These are phyloP conservation scores for Thraustotheca clavata DNA, from an alignment of 352 stramenopile genomes.

Conservation along the genomic window DNA sequence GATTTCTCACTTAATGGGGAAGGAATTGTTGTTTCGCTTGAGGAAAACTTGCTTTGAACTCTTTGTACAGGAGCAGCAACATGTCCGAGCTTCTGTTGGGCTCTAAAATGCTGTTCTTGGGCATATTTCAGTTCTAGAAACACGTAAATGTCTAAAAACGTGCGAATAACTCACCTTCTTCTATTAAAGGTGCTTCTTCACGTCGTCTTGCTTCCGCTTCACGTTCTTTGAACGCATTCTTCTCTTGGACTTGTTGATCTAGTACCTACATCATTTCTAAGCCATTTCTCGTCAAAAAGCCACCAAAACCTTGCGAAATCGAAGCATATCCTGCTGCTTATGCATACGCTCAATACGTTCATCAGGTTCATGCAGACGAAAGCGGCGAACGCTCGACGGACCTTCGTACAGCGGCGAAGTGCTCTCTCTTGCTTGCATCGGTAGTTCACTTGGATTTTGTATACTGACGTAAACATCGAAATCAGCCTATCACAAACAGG, in stretches of 20 bases:
- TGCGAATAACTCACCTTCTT: neutral
- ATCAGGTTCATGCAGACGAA: slow-evolving; percentile 7
- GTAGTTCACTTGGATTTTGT: too few species aligned
- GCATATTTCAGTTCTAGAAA: neutral
- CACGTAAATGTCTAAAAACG: neutral
- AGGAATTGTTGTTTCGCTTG: neutral
- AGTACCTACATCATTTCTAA: neutral
- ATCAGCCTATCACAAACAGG: too few species aligned
- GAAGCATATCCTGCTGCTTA: slow-evolving; percentile 1
- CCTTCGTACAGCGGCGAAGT: slow-evolving; percentile 1
- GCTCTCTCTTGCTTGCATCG: too few species aligned
- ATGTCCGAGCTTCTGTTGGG: slow-evolving; percentile 18
- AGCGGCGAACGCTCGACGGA: neutral
- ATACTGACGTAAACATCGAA: too few species aligned
- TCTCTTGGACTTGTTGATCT: slow-evolving; percentile 18
- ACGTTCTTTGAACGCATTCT: neutral
- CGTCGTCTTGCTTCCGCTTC: neutral
- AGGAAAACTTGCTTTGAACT: neutral
- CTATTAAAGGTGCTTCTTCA: neutral
- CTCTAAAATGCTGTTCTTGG: neutral
- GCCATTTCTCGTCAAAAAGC: neutral
- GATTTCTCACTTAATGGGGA: neutral
- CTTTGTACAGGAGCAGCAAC: neutral
- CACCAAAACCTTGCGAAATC: neutral
- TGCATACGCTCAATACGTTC: neutral